phyloP scores from a whole-genome alignment of 371 early-diverging fungal species.

The Mucor racemosus region DNA sequence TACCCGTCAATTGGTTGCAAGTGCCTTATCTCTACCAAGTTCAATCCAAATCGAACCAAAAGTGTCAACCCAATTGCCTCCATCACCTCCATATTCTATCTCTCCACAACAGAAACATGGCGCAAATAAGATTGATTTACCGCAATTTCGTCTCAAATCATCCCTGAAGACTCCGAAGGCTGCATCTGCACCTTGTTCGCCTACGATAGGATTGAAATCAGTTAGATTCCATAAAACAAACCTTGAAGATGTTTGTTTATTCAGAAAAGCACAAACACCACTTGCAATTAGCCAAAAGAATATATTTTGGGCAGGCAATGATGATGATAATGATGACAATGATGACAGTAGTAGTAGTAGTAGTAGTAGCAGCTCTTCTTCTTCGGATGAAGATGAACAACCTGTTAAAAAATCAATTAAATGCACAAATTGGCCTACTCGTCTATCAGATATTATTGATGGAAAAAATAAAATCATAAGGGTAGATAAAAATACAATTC shows the following conservation, averaged over 20 bases:
- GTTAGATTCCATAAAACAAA: slow-evolving; percentile 28
- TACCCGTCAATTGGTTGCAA: slow-evolving; percentile 20
- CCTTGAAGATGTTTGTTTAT: slow-evolving; percentile 30
- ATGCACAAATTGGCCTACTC: slow-evolving; percentile 26
- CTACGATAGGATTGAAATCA: slow-evolving; percentile 25
- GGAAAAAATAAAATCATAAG: slow-evolving; percentile 27
- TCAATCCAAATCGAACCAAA: slow-evolving; percentile 5
- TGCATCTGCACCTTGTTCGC: slow-evolving; percentile 33
- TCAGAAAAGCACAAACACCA: slow-evolving; percentile 34
- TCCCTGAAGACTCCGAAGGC: slow-evolving; percentile 28
- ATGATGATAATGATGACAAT: slow-evolving; percentile 22
- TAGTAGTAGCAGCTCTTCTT: neutral
- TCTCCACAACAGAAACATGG: slow-evolving; percentile 3
- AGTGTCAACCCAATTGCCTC: neutral
- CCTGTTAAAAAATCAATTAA: neutral
- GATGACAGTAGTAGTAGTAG: neutral
- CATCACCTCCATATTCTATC: slow-evolving; percentile 4
- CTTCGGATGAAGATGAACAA: slow-evolving; percentile 12
- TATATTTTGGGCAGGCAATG: slow-evolving; percentile 28
- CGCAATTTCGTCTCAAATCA: slow-evolving; percentile 21
- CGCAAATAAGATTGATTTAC: slow-evolving; percentile 7
- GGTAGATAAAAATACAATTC: slow-evolving; percentile 19
- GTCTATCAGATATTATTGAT: slow-evolving; percentile 30
- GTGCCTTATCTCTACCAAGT: slow-evolving; percentile 19
- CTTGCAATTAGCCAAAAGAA: slow-evolving; percentile 19